A percentile compares a stretch with the other conserved stretches of the same genome.
Evolutionary conservation across 1,284 basidiomycete species (phyloP).

Genomic region (Melampsora allii-populina): DNA sequence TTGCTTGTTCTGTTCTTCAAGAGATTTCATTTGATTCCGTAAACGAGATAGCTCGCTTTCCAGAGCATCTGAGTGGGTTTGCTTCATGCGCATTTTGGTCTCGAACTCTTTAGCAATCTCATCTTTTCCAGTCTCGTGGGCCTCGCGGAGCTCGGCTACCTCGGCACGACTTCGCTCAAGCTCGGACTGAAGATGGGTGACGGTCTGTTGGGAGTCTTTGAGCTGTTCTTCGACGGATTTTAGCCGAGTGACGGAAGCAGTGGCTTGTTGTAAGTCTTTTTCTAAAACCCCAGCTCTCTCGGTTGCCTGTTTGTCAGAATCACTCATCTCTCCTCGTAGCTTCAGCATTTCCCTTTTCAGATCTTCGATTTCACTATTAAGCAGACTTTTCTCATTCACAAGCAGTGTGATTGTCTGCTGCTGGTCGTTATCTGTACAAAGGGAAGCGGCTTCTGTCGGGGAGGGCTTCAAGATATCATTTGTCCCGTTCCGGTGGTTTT

Average conservation of each 20-base stretch:
- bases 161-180: conserved; percentile 8
- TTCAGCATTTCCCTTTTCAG: conserved; percentile 18
- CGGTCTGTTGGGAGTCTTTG: neutral
- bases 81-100: conserved; percentile 41
- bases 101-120: conserved; percentile 37
- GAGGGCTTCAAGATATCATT: neutral
- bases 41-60: conserved; percentile 36
- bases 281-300: conserved; percentile 4
- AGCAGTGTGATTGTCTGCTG: conserved; percentile 34
- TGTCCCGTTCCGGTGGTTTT: neutral
- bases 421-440: conserved; percentile 6
- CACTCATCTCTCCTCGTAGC: conserved; percentile 1
- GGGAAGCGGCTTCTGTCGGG: neutral
- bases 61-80: conserved; percentile 30
- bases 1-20: conserved; percentile 13
- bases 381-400: conserved; percentile 31
- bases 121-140: conserved; percentile 22
- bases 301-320: conserved; percentile 8
- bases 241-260: neutral
- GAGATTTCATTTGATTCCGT: conserved; percentile 24
- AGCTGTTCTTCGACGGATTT: conserved; percentile 25
- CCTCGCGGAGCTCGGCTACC: conserved; percentile 24
- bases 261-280: conserved; percentile 17
- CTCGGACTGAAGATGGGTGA: conserved; percentile 5
- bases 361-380: conserved; percentile 23